A percentile compares a stretch with the other conserved stretches of the same genome.
Conservation (phyloP, 202 grass and related monocot genomes). For the Elaeis oleifera region DNA sequence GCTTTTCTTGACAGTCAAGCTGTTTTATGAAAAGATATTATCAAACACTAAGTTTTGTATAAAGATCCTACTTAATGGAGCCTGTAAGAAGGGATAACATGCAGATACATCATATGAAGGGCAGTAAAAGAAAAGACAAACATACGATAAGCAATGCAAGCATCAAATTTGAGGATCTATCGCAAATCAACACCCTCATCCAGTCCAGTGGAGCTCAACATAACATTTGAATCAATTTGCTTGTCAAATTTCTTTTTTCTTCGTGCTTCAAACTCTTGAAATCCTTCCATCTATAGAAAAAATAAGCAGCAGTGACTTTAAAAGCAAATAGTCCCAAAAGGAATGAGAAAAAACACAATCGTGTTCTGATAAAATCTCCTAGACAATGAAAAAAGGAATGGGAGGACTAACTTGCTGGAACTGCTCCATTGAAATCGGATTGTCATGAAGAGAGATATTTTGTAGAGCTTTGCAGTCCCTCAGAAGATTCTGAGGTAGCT, state of each 20-base stretch:
- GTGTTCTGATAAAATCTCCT: no score
- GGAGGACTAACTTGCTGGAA: constrained; percentile 58
- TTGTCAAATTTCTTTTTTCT: constrained; percentile 89
- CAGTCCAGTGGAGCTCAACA: constrained; percentile 70
- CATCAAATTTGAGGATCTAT: constrained; percentile 10
- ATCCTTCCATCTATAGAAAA: constrained; percentile 76
- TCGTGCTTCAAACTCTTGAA: constrained; percentile 66
- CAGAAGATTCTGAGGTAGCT: constrained; percentile 67
- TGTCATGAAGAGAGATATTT: constrained; percentile 63
- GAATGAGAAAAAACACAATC: neutral
- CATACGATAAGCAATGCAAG: no score
- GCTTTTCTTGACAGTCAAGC: no score
- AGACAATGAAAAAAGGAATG: no score
- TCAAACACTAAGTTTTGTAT: no score
- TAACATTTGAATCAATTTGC: constrained; percentile 90
- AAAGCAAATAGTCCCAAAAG: neutral
- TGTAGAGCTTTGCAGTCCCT: constrained; percentile 75
- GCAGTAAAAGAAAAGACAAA: no score
- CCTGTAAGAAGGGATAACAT: no score
- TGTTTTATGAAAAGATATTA: no score
- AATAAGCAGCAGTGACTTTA: no score
- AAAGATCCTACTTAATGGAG: no score
- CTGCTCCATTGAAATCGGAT: constrained; percentile 65
- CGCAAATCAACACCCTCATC: constrained; percentile 74
- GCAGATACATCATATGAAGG: no score